These are phyloP conservation scores for Viridothelium virens DNA, from an alignment of 495 filamentous ascomycete species.

Conservation along the genomic window DNA sequence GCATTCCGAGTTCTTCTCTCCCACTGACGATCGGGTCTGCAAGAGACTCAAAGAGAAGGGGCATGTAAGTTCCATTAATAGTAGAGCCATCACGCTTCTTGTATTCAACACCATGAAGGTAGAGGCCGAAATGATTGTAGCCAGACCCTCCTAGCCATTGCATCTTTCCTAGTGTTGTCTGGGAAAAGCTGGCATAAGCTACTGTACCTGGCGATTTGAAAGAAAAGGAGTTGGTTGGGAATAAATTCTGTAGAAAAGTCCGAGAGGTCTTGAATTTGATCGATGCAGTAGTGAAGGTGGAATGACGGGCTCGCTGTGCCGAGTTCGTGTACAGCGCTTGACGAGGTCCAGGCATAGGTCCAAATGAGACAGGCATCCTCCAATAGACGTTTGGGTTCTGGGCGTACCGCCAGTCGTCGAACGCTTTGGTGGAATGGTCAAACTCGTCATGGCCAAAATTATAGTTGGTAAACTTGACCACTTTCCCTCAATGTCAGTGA, in stretches of 20 bases:
- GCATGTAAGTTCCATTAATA: constrained; percentile 45
- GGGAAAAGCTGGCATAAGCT: constrained; percentile 44
- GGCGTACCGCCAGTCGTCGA: constrained; percentile 42
- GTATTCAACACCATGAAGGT: constrained; percentile 52
- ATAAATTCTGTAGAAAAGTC: constrained; percentile 50
- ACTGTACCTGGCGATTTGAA: constrained; percentile 45
- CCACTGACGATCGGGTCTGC: constrained; percentile 48
- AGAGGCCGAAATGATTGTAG: constrained; percentile 49
- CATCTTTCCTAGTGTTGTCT: constrained; percentile 45
- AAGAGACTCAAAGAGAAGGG: constrained; percentile 47
- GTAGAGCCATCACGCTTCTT: constrained; percentile 42
- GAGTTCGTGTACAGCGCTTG: constrained; percentile 27
- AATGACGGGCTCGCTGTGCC: neutral
- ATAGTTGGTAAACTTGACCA: constrained; percentile 44
- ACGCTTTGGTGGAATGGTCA: constrained; percentile 45
- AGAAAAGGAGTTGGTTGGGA: constrained; percentile 37
- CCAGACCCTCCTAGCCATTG: constrained; percentile 49
- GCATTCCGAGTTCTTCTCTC: constrained; percentile 51
- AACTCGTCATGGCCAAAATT: constrained; percentile 55
- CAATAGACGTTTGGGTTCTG: constrained; percentile 40
- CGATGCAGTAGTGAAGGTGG: constrained; percentile 44
- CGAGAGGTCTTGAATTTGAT: constrained; percentile 52
- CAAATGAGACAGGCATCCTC: constrained; percentile 50
- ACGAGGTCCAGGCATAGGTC: constrained; percentile 48
- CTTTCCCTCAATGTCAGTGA: constrained; percentile 26